A percentile compares a stretch with the other conserved stretches of the same genome.
phyloP scores from a whole-genome alignment of 2,329 filamentous ascomycete species.

The Colletotrichum sublineola region DNA sequence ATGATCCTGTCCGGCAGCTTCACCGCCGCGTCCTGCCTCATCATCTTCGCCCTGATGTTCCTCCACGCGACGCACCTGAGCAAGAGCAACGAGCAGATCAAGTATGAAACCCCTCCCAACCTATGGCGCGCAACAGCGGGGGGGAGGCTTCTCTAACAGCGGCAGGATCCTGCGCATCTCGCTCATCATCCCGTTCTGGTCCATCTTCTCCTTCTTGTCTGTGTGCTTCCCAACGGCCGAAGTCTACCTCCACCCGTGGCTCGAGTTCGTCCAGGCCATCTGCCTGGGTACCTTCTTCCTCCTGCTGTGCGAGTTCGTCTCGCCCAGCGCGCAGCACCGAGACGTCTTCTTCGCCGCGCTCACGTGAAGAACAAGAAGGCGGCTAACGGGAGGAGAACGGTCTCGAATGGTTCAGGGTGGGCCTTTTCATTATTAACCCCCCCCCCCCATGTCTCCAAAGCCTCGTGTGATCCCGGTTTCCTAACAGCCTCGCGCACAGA shows the following conservation, averaged over 20 bases:
- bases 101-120: constrained; percentile 46
- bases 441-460: too few species aligned
- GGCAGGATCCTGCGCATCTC: constrained; percentile 55
- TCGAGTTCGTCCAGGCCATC: constrained; percentile 55
- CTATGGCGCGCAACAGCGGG: too few species aligned
- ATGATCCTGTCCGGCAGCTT: constrained; percentile 53
- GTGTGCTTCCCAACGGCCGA: constrained; percentile 54
- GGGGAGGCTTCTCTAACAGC: not conserved
- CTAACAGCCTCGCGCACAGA: constrained; percentile 41
- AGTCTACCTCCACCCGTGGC: constrained; percentile 56
- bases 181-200: constrained; percentile 56
- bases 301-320: constrained; percentile 58
- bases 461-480: not conserved
- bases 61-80: constrained; percentile 56
- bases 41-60: constrained; percentile 50
- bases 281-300: constrained; percentile 60
- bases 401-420: constrained; percentile 51
- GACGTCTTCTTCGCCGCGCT: constrained; percentile 55
- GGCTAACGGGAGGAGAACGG: constrained; percentile 46
- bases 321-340: constrained; percentile 50
- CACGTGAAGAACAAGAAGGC: constrained; percentile 48
- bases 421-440: constrained; percentile 5
- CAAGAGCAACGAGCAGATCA: constrained; percentile 57
- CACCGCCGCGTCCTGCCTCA: constrained; percentile 49
- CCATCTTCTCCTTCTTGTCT: constrained; percentile 54